phyloP scores from a whole-genome alignment of 495 filamentous ascomycete genomes.

The Hyaloscypha finlandica region DNA sequence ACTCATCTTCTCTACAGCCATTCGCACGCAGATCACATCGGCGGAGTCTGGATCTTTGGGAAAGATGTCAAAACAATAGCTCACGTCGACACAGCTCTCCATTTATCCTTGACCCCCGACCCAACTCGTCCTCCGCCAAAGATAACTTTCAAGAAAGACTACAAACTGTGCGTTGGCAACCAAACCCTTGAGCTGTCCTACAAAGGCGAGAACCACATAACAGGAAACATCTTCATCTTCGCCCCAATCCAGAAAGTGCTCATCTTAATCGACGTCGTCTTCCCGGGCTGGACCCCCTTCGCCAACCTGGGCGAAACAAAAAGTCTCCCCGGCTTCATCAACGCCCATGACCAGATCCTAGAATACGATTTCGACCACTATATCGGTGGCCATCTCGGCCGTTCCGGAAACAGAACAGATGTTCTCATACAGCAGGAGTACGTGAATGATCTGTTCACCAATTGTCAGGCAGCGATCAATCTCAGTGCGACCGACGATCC shows the following conservation, averaged over 20 bases:
- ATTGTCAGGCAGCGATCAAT: no score
- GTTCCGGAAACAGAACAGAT: conserved; percentile 37
- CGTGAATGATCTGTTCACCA: conserved; percentile 34
- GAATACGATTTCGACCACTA: conserved; percentile 43
- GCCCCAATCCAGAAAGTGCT: conserved; percentile 39
- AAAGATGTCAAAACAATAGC: conserved; percentile 35
- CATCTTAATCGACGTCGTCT: conserved; percentile 44
- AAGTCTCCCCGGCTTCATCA: conserved; percentile 42
- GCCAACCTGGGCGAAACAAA: conserved; percentile 36
- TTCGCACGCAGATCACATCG: conserved; percentile 43
- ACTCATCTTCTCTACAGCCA: conserved; percentile 45
- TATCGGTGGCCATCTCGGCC: conserved; percentile 42
- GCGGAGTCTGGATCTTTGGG: conserved; percentile 36
- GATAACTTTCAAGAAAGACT: conserved; percentile 35
- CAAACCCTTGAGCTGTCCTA: conserved; percentile 43
- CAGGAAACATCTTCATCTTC: conserved; percentile 47
- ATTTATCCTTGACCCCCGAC: conserved; percentile 29
- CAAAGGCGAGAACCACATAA: conserved; percentile 41
- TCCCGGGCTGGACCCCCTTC: conserved; percentile 46
- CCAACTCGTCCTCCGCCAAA: conserved; percentile 37
- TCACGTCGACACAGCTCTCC: conserved; percentile 34
- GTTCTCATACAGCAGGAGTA: conserved; percentile 41
- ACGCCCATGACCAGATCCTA: conserved; percentile 43
- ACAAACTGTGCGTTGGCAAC: conserved; percentile 37
- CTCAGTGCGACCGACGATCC: no score